Percentiles rank a stretch among this genome's conserved stretches.
phyloP scores from a whole-genome alignment of 2,329 filamentous ascomycete species.

The Aspergillus sp. region DNA sequence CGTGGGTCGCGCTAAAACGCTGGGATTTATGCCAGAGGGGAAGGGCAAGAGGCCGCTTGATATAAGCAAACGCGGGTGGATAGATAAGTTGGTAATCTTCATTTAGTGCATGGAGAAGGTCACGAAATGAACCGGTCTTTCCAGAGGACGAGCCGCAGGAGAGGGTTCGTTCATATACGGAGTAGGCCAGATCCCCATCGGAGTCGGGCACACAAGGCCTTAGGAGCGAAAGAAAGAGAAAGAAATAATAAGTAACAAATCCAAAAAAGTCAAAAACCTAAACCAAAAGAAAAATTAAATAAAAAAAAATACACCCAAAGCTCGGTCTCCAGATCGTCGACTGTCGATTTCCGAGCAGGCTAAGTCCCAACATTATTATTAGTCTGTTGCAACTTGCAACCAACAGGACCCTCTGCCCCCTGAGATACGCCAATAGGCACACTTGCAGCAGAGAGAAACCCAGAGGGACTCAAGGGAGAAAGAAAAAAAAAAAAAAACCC shows the following conservation, averaged over 20 bases:
- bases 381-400: slow-evolving; percentile 1
- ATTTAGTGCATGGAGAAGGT: slow-evolving; percentile 5
- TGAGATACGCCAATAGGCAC: slow-evolving; percentile 24
- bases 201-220: slow-evolving; percentile 12
- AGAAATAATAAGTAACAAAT: background rate
- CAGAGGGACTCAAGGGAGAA: background rate
- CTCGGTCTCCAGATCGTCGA: slow-evolving; percentile 8
- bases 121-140: background rate
- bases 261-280: background rate
- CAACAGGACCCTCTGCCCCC: slow-evolving; percentile 15
- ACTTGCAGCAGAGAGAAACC: slow-evolving; percentile 18
- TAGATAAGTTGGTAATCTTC: slow-evolving; percentile 13
- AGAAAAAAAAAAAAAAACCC: background rate
- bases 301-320: slow-evolving; percentile 3
- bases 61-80: slow-evolving; percentile 12
- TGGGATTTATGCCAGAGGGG: slow-evolving; percentile 14
- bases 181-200: slow-evolving; percentile 4
- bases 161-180: slow-evolving; percentile 2
- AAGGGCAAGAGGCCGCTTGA: slow-evolving; percentile 7
- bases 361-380: slow-evolving; percentile 7
- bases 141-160: slow-evolving; percentile 6
- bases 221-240: background rate
- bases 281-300: background rate
- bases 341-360: slow-evolving; percentile 4
- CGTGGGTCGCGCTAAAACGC: slow-evolving; percentile 20